Percentiles rank a stretch among this genome's conserved stretches.
These are phyloP conservation scores for Cladophialophora psammophila DNA, from an alignment of 2,329 filamentous ascomycete species.

Conservation along the genomic window DNA sequence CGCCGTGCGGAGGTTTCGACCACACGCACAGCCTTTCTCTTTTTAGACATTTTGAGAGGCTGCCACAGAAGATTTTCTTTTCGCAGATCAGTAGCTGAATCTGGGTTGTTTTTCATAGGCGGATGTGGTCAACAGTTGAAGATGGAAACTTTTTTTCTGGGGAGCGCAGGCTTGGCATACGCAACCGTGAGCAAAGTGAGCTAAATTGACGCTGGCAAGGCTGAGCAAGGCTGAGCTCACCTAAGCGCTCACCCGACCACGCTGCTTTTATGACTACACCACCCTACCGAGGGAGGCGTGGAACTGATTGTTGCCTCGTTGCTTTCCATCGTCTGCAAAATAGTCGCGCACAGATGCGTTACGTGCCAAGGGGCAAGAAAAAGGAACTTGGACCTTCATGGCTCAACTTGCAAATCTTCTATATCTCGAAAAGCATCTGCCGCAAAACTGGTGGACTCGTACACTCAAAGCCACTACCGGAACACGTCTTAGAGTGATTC, in stretches of 20 bases:
- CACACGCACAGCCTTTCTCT: slow-evolving; percentile 71
- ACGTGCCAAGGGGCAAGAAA: too few relatives aligned
- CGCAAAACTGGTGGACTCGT: too few relatives aligned
- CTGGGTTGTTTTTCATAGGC: neutral
- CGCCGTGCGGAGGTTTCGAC: slow-evolving; percentile 1
- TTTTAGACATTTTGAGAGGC: slow-evolving; percentile 57
- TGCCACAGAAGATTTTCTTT: neutral
- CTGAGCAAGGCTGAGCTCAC: neutral
- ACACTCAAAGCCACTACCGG: too few relatives aligned
- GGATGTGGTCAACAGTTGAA: neutral
- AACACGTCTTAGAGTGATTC: too few relatives aligned
- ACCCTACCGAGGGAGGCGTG: too few relatives aligned
- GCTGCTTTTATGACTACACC: neutral
- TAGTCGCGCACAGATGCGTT: too few relatives aligned
- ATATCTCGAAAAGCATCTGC: too few relatives aligned
- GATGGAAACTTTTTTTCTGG: slow-evolving; percentile 27
- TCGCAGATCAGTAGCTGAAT: neutral
- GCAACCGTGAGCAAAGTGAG: neutral
- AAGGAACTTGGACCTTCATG: too few relatives aligned
- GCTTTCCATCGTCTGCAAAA: too few relatives aligned
- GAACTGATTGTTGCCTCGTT: too few relatives aligned
- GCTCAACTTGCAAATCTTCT: too few relatives aligned
- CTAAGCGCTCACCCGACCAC: neutral
- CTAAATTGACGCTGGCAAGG: too few relatives aligned
- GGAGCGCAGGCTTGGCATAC: slow-evolving; percentile 23